Conservation (phyloP, 108 stramenopile genomes). For the Stephanodiscus minutulus region DNA sequence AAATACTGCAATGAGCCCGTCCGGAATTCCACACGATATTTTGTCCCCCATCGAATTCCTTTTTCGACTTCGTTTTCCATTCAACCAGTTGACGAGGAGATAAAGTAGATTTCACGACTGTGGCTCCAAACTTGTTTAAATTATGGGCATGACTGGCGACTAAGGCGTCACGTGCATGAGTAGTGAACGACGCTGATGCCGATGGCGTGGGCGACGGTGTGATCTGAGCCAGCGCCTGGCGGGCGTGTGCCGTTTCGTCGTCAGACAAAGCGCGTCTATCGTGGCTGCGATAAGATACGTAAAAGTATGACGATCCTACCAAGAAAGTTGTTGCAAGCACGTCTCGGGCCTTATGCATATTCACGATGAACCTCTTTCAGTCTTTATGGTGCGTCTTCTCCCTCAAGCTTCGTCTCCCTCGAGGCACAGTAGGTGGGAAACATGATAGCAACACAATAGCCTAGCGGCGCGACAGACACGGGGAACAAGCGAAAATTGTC, state of each 20-base stretch:
- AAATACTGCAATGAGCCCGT: conserved; percentile 31
- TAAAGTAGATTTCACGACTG: conserved; percentile 25
- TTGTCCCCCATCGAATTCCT: conserved; percentile 16
- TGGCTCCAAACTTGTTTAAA: conserved; percentile 20
- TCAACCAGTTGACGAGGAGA: conserved; percentile 7
- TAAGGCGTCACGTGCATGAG: neutral
- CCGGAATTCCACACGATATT: conserved; percentile 42
- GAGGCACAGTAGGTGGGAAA: too few species aligned
- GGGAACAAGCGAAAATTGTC: too few species aligned
- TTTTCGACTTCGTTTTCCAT: conserved; percentile 29
- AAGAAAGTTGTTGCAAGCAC: neutral
- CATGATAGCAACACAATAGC: too few species aligned
- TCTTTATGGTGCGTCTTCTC: neutral
- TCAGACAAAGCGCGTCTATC: conserved; percentile 31
- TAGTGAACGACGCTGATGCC: neutral
- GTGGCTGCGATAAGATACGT: conserved; percentile 22
- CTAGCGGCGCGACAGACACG: too few species aligned
- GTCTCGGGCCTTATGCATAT: neutral
- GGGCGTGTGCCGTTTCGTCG: conserved; percentile 13
- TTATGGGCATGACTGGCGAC: conserved; percentile 11
- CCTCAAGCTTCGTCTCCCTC: too few species aligned
- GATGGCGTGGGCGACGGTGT: neutral
- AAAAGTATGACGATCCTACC: conserved; percentile 9
- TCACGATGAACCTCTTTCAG: neutral
- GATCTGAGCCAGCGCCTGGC: conserved; percentile 15